These are phyloP conservation scores for Halenospora varia DNA, from an alignment of 495 filamentous ascomycete genomes.

Conservation along the genomic window DNA sequence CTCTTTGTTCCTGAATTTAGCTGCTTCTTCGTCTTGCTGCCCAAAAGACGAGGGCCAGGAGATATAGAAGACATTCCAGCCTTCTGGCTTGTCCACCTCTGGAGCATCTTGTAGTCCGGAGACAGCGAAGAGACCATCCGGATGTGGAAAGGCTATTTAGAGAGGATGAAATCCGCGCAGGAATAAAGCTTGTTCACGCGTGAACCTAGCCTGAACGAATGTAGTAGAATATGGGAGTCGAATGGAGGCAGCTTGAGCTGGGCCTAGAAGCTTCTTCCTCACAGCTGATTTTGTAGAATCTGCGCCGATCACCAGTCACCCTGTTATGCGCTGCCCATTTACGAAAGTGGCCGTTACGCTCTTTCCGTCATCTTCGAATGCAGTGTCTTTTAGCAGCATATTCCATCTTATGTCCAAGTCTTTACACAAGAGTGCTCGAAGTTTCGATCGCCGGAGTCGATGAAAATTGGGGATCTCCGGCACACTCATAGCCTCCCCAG, in stretches of 20 bases:
- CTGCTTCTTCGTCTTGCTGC: slow-evolving; percentile 31
- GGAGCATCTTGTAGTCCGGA: slow-evolving; percentile 35
- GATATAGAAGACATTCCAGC: slow-evolving; percentile 37
- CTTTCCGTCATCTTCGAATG: slow-evolving; percentile 35
- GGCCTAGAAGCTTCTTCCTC: slow-evolving; percentile 36
- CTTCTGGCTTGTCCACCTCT: slow-evolving; percentile 38
- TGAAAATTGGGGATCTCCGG: slow-evolving; percentile 36
- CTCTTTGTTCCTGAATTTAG: slow-evolving; percentile 20
- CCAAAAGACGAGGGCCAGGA: slow-evolving; percentile 30
- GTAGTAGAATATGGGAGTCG: slow-evolving; percentile 32
- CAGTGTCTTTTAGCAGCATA: slow-evolving; percentile 22
- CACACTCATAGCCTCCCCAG: slow-evolving; percentile 39
- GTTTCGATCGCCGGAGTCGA: slow-evolving; percentile 39
- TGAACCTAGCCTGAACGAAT: slow-evolving; percentile 30
- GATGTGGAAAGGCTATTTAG: slow-evolving; percentile 22
- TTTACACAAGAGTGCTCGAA: slow-evolving; percentile 29
- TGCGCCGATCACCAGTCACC: slow-evolving; percentile 38
- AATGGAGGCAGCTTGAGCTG: slow-evolving; percentile 24
- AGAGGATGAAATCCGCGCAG: slow-evolving; percentile 30
- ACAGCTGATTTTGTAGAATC: slow-evolving; percentile 43
- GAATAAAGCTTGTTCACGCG: slow-evolving; percentile 31
- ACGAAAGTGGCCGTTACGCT: slow-evolving; percentile 65
- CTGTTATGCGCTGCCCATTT: slow-evolving; percentile 54
- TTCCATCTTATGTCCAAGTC: slow-evolving; percentile 29
- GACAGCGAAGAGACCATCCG: slow-evolving; percentile 24